Conservation (phyloP, 495 filamentous ascomycete genomes). For the Tuber borchii region DNA sequence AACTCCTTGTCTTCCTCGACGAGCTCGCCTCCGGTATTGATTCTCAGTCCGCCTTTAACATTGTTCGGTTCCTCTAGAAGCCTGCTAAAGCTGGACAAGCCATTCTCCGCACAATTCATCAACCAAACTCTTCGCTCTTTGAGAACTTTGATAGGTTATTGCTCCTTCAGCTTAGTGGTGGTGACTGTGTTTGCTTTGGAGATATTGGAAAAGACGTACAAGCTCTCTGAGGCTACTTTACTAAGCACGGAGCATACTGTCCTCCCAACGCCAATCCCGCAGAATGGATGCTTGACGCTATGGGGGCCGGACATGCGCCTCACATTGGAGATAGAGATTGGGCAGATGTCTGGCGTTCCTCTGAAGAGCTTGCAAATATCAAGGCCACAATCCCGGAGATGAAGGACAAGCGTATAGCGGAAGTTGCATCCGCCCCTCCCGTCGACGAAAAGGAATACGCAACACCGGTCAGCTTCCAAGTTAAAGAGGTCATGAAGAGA, state of each 20-base stretch:
- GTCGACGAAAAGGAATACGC: slow-evolving; percentile 62
- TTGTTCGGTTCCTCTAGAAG: slow-evolving; percentile 80
- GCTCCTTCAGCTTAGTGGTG: slow-evolving; percentile 59
- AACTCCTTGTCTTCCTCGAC: slow-evolving; percentile 80
- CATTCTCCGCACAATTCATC: slow-evolving; percentile 91
- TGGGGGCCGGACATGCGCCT: slow-evolving; percentile 69
- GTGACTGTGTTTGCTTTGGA: slow-evolving; percentile 61
- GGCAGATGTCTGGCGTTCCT: slow-evolving; percentile 70
- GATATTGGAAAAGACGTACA: slow-evolving; percentile 55
- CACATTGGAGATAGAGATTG: slow-evolving; percentile 69
- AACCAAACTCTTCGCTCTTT: slow-evolving; percentile 79
- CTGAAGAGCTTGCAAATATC: slow-evolving; percentile 59
- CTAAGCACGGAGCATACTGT: slow-evolving; percentile 48
- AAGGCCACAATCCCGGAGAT: slow-evolving; percentile 63
- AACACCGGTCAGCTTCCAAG: slow-evolving; percentile 65
- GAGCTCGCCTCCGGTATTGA: slow-evolving; percentile 88
- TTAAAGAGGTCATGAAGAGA: slow-evolving; percentile 58
- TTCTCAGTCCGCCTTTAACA: slow-evolving; percentile 78
- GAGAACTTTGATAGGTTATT: slow-evolving; percentile 69
- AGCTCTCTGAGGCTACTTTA: slow-evolving; percentile 51
- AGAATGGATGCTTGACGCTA: slow-evolving; percentile 82
- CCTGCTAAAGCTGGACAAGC: slow-evolving; percentile 76
- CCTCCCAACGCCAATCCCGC: slow-evolving; percentile 51
- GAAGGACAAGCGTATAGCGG: slow-evolving; percentile 54
- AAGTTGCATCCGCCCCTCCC: slow-evolving; percentile 44